Conservation (phyloP, 2,329 filamentous ascomycete genomes). For the Arthrobotrys megalospora region DNA sequence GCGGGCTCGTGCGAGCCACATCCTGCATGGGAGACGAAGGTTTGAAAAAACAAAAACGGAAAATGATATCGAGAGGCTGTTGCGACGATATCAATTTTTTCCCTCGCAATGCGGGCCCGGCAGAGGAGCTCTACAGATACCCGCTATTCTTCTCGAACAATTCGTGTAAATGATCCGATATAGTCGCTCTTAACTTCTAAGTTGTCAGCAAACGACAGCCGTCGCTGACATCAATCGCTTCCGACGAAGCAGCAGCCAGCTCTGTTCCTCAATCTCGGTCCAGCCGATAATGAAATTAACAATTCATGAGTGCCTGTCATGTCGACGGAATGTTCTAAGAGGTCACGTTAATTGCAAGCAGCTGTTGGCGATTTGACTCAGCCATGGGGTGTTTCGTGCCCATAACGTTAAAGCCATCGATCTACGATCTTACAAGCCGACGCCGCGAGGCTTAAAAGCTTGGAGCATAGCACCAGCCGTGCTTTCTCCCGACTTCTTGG, state of each 20-base stretch:
- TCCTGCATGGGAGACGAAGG: conserved; percentile 32
- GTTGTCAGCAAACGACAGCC: conserved; percentile 54
- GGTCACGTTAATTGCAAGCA: background rate
- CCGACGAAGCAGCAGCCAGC: conserved; percentile 34
- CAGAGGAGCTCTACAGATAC: conserved; percentile 53
- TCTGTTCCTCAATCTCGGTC: conserved; percentile 40
- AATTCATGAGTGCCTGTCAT: background rate
- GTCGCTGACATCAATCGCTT: conserved; percentile 57
- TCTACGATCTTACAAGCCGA: conserved; percentile 35
- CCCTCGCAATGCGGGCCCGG: conserved; percentile 21
- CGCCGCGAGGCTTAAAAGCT: conserved; percentile 29
- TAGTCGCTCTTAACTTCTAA: conserved; percentile 30
- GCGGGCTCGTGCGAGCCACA: conserved; percentile 57
- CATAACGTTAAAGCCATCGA: conserved; percentile 46
- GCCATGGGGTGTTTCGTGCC: conserved; percentile 40
- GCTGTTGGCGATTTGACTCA: conserved; percentile 11
- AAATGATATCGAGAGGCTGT: conserved; percentile 34
- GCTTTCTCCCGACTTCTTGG: background rate
- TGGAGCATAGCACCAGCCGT: conserved; percentile 8
- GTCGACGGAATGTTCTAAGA: background rate
- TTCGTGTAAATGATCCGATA: conserved; percentile 42
- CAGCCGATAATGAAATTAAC: conserved; percentile 37
- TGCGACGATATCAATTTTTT: conserved; percentile 49
- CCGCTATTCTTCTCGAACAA: conserved; percentile 21
- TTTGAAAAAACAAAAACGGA: conserved; percentile 52